Conservation (phyloP, 1,284 basidiomycete species). For the Bothia castanella region DNA sequence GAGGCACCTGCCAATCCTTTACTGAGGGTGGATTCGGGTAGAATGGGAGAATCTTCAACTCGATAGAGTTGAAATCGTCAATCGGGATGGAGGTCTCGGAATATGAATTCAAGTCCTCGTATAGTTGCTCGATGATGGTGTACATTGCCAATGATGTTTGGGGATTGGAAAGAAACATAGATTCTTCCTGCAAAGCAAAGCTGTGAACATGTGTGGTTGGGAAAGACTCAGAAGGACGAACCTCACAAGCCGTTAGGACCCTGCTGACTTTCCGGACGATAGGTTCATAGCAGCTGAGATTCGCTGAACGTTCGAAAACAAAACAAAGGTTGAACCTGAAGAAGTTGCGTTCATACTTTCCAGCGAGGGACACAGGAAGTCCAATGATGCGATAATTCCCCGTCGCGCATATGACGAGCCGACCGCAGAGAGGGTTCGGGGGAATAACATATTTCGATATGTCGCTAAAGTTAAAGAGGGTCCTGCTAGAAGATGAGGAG, state of each 20-base stretch:
- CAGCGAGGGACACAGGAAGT: constrained; percentile 76
- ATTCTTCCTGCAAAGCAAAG: constrained; percentile 67
- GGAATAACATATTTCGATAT: constrained; percentile 96
- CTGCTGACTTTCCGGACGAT: constrained; percentile 93
- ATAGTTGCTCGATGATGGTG: constrained; percentile 92
- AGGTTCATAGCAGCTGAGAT: constrained; percentile 92
- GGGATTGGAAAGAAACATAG: constrained; percentile 78
- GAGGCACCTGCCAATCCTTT: constrained; percentile 93
- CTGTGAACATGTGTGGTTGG: constrained; percentile 7
- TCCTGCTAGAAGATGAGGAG: constrained; percentile 40
- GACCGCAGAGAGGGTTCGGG: constrained; percentile 79
- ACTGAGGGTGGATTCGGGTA: constrained; percentile 91
- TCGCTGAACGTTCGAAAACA: constrained; percentile 88
- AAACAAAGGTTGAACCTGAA: constrained; percentile 97
- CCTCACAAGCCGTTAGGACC: constrained; percentile 85
- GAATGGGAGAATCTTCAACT: constrained; percentile 94
- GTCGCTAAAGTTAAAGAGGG: constrained; percentile 87
- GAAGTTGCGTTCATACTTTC: constrained; percentile 77
- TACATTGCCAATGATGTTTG: constrained; percentile 71
- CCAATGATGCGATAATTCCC: constrained; percentile 80
- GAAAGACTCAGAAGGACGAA: constrained; percentile 37
- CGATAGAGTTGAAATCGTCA: constrained; percentile 87
- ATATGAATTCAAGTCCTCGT: constrained; percentile 96
- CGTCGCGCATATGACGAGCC: constrained; percentile 79
- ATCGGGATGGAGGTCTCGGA: constrained; percentile 90